Percentiles rank a stretch among this genome's conserved stretches.
These are phyloP conservation scores for Thuidium tamariscinum DNA, from an alignment of 225 moss, liverwort and hornwort genomes.

Conservation along the genomic window DNA sequence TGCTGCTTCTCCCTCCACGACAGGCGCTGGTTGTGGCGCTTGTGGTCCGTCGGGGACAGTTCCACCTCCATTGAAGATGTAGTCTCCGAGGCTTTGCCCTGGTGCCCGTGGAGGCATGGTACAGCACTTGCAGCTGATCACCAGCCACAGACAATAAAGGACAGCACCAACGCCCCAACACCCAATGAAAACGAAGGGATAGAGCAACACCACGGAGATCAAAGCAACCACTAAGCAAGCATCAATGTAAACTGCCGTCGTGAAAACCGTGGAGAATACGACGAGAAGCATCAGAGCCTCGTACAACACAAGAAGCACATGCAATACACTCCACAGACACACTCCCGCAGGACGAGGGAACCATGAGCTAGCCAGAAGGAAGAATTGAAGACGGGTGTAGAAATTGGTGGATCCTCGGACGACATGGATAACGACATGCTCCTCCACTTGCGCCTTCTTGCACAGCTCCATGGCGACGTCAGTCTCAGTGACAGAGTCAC, in stretches of 20 bases:
- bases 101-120: not conserved
- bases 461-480: not conserved
- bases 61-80: not conserved
- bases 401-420: not conserved
- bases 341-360: not conserved
- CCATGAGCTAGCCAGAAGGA: not conserved
- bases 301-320: not conserved
- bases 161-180: rapidly evolving
- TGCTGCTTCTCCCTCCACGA: too few species aligned
- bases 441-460: not conserved
- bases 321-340: not conserved
- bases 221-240: too few species aligned
- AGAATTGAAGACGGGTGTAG: not conserved
- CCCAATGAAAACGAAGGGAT: too few species aligned
- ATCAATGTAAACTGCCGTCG: not conserved
- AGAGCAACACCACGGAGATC: too few species aligned
- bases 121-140: not conserved
- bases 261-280: not conserved
- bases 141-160: not conserved
- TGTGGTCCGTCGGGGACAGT: too few species aligned
- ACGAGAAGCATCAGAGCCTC: not conserved
- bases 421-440: not conserved
- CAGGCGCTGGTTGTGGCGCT: not conserved
- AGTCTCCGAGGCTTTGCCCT: not conserved
- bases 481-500: too few species aligned